These are phyloP conservation scores for Magnaporthales sp. DNA, from an alignment of 2,329 filamentous ascomycete species.

Conservation along the genomic window DNA sequence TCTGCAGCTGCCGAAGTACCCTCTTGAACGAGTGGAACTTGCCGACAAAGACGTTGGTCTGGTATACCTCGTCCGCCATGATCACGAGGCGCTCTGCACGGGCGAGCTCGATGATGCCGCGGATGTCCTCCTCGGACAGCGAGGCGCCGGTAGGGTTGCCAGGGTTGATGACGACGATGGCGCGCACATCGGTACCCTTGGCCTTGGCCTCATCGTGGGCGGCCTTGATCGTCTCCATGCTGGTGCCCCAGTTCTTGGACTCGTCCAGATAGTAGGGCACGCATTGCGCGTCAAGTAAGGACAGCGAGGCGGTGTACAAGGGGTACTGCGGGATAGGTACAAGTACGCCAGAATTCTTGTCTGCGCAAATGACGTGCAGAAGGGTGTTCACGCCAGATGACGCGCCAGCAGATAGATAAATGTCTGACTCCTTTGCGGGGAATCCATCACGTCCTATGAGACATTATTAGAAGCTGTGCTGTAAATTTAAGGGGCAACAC, in stretches of 20 bases:
- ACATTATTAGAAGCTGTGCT: slow-evolving; percentile 11
- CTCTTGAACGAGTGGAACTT: slow-evolving; percentile 95
- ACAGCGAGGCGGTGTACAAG: slow-evolving; percentile 87
- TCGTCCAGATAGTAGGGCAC: slow-evolving; percentile 96
- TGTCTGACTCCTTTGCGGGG: slow-evolving; percentile 67
- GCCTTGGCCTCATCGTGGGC: slow-evolving; percentile 66
- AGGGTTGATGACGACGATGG: slow-evolving; percentile 96
- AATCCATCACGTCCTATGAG: slow-evolving; percentile 72
- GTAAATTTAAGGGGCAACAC: slow-evolving; percentile 8
- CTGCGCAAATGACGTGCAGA: slow-evolving; percentile 78
- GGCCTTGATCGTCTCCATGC: slow-evolving; percentile 66
- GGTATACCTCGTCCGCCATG: slow-evolving; percentile 96
- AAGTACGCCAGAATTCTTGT: slow-evolving; percentile 70
- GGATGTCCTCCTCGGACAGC: slow-evolving; percentile 69
- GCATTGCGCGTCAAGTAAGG: slow-evolving; percentile 73
- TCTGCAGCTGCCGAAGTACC: slow-evolving; percentile 72
- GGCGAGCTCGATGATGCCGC: slow-evolving; percentile 78
- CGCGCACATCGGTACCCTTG: slow-evolving; percentile 77
- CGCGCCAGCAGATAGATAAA: slow-evolving; percentile 88
- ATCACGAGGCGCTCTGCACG: slow-evolving; percentile 78
- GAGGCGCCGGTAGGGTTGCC: slow-evolving; percentile 94
- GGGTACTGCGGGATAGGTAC: slow-evolving; percentile 97
- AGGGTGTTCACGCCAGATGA: slow-evolving; percentile 93
- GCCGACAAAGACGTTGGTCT: slow-evolving; percentile 95
- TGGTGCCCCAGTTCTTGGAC: slow-evolving; percentile 76